Evolutionary conservation across 257 asterid genomes (phyloP).

Genomic region (Euphrasia confusa): DNA sequence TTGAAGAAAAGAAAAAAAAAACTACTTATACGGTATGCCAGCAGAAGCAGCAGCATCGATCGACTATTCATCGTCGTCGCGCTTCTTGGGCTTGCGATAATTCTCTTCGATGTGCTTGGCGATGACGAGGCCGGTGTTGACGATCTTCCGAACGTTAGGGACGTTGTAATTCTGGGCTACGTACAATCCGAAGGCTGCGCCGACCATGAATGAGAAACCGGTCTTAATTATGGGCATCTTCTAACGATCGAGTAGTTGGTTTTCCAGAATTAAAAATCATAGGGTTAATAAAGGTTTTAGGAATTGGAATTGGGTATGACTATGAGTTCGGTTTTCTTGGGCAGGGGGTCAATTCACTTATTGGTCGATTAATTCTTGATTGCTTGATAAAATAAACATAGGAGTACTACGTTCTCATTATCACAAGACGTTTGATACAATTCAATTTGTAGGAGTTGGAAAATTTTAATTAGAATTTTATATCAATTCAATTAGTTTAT

Average conservation of each 20-base stretch:
- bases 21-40: background rate
- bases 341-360: background rate
- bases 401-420: too few relatives aligned
- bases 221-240: slow-evolving; percentile 25
- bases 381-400: too few relatives aligned
- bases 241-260: background rate
- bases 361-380: background rate
- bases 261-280: background rate
- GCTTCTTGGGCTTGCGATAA: slow-evolving; percentile 52
- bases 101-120: slow-evolving; percentile 47
- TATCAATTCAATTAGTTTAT: too few relatives aligned
- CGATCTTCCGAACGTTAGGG: slow-evolving; percentile 49
- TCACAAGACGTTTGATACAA: too few relatives aligned
- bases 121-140: slow-evolving; percentile 34
- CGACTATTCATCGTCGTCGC: slow-evolving; percentile 28
- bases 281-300: background rate
- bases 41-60: too few relatives aligned
- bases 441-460: too few relatives aligned
- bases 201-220: slow-evolving; percentile 38
- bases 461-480: too few relatives aligned
- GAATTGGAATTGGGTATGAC: background rate
- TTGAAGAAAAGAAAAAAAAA: background rate
- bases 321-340: background rate
- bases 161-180: slow-evolving; percentile 64
- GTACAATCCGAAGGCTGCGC: slow-evolving; percentile 52